phyloP scores from a whole-genome alignment of 2,329 filamentous ascomycete species.

The Ceratocystis lukuohia region DNA sequence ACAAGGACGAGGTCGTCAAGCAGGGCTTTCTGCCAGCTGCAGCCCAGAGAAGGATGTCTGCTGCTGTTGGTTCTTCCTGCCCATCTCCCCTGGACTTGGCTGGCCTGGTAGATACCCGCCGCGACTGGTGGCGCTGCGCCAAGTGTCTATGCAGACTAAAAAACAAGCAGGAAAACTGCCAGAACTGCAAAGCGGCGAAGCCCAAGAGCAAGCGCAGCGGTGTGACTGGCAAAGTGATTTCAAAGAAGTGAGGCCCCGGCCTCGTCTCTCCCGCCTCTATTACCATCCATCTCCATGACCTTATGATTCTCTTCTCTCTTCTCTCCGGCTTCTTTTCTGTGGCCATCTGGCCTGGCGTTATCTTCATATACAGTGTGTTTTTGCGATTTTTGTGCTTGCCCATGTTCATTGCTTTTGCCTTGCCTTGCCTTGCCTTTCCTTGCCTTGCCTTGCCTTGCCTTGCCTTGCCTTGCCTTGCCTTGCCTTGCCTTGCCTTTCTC shows the following conservation, averaged over 20 bases:
- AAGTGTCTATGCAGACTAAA: conserved; percentile 38
- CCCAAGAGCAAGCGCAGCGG: conserved; percentile 37
- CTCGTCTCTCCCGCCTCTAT: too few relatives aligned
- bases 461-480: too few relatives aligned
- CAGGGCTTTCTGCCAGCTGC: conserved; percentile 26
- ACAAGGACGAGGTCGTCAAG: conserved; percentile 41
- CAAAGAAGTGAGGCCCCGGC: not conserved
- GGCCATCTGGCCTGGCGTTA: not conserved
- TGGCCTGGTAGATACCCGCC: conserved; percentile 31
- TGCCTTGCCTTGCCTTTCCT: too few relatives aligned
- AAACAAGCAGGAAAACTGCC: conserved; percentile 33
- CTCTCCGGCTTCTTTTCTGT: not conserved
- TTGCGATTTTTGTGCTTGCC: not conserved
- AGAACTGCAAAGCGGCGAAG: conserved; percentile 31
- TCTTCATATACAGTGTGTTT: not conserved
- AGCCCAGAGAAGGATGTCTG: not conserved
- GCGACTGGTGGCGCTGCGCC: conserved; percentile 41
- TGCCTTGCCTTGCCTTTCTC: too few relatives aligned
- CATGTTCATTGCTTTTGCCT: not conserved
- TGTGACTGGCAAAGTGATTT: conserved; percentile 26
- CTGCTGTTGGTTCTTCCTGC: not conserved
- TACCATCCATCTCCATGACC: too few relatives aligned
- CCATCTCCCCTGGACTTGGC: conserved; percentile 21
- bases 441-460: accelerated
- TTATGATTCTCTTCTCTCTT: conserved; percentile 1